Conservation (phyloP, 2,329 filamentous ascomycete species). For the Cryphonectria radicalis region DNA sequence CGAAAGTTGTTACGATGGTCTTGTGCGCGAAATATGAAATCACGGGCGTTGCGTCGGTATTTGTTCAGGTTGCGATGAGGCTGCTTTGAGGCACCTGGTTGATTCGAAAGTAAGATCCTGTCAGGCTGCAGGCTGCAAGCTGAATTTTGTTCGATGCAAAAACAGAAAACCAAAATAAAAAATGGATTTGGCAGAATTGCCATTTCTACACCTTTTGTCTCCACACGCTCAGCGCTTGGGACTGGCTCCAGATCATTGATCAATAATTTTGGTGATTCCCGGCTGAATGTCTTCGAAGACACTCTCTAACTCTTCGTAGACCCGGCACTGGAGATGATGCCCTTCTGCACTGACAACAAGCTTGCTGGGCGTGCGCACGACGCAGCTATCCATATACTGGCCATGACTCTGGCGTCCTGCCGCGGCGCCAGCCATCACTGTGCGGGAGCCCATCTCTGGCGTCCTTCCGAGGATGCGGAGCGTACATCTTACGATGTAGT, state of each 20-base stretch:
- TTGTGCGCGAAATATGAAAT: not conserved
- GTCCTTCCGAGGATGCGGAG: constrained; percentile 39
- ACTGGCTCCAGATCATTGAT: not conserved
- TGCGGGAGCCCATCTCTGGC: constrained; percentile 46
- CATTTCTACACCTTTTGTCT: not conserved
- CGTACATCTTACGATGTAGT: constrained; percentile 7
- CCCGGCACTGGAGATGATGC: constrained; percentile 39
- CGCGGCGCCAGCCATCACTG: constrained; percentile 43
- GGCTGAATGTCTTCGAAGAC: constrained; percentile 49
- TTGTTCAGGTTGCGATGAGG: too few species aligned
- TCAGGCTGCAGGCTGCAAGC: too few species aligned
- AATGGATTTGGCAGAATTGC: not conserved
- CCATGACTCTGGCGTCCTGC: constrained; percentile 46
- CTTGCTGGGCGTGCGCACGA: constrained; percentile 34
- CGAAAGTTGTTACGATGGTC: not conserved
- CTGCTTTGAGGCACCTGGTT: too few species aligned
- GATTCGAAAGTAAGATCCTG: not conserved
- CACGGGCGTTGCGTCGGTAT: too few species aligned
- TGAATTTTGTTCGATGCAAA: not conserved
- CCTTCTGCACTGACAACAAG: constrained; percentile 45
- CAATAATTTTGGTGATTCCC: constrained; percentile 40
- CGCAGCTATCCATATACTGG: constrained; percentile 44
- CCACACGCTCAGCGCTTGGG: not conserved
- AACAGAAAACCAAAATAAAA: not conserved
- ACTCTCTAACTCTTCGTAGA: constrained; percentile 49